Evolutionary conservation across 2,329 filamentous ascomycete species (phyloP).

Genomic region (Curvularia verruculosa): DNA sequence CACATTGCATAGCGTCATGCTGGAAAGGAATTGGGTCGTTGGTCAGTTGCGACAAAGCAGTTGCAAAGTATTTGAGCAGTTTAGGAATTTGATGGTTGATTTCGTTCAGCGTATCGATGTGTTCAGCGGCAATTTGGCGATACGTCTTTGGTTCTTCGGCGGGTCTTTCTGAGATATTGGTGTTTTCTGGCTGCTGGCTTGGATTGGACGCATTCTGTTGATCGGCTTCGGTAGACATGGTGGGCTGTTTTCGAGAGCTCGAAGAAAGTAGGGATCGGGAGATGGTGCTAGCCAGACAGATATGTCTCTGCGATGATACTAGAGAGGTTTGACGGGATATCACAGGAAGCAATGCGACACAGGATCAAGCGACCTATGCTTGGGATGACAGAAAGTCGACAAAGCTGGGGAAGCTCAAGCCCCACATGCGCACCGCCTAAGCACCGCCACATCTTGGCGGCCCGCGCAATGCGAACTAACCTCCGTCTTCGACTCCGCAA

Average conservation of each 20-base stretch:
- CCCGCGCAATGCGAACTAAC: slow-evolving; percentile 30
- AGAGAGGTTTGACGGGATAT: neutral
- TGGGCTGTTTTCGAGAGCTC: slow-evolving; percentile 5
- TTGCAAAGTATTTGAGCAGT: slow-evolving; percentile 78
- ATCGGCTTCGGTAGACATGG: slow-evolving; percentile 23
- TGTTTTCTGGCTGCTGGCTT: slow-evolving; percentile 4
- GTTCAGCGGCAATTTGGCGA: slow-evolving; percentile 38
- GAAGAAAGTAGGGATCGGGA: neutral
- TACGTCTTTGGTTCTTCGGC: slow-evolving; percentile 32
- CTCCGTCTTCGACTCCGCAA: slow-evolving; percentile 32
- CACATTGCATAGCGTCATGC: slow-evolving; percentile 42
- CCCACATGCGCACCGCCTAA: neutral
- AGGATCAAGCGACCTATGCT: neutral
- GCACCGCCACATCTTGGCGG: slow-evolving; percentile 26
- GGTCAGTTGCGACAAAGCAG: slow-evolving; percentile 70
- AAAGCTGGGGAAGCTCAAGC: slow-evolving; percentile 10
- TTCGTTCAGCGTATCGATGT: slow-evolving; percentile 41
- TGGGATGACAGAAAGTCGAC: neutral
- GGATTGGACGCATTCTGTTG: slow-evolving; percentile 6
- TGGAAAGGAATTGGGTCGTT: slow-evolving; percentile 56
- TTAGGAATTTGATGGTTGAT: slow-evolving; percentile 38
- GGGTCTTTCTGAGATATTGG: neutral
- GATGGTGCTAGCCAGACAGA: neutral
- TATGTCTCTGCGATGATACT: no score
- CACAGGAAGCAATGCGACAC: slow-evolving; percentile 1